These are phyloP conservation scores for Metarhizium sp. DNA, from an alignment of 2,329 filamentous ascomycete species.

Conservation along the genomic window DNA sequence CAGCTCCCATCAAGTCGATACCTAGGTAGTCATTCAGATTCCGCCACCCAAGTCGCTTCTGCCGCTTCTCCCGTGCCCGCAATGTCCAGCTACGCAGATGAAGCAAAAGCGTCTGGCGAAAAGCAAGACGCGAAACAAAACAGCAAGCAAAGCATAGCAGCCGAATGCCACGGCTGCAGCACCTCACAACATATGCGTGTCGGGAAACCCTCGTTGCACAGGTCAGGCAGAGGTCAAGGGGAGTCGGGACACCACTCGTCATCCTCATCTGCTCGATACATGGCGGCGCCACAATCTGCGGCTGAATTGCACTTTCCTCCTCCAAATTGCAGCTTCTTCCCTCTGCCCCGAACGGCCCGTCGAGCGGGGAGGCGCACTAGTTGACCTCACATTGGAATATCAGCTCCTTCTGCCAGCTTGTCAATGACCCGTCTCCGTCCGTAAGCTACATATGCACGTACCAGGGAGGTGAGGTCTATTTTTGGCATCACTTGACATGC, in stretches of 20 bases:
- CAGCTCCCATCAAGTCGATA: too few relatives aligned
- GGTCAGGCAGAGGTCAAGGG: background rate
- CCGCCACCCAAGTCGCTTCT: background rate
- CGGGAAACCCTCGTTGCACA: background rate
- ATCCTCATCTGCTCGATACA: background rate
- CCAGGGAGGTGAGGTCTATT: background rate
- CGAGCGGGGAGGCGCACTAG: background rate
- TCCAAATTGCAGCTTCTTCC: background rate
- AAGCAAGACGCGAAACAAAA: background rate
- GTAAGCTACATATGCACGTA: background rate
- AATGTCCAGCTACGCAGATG: constrained; percentile 3
- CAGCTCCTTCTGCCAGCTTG: background rate
- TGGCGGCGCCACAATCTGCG: constrained; percentile 2
- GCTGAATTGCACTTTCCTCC: constrained; percentile 1
- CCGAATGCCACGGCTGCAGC: too few relatives aligned
- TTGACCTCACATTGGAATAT: too few relatives aligned
- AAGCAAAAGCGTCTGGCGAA: constrained; percentile 2
- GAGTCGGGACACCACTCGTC: background rate
- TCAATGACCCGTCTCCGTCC: background rate
- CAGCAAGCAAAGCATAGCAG: background rate
- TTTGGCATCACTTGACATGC: background rate
- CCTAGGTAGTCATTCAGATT: background rate
- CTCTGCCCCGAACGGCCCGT: background rate
- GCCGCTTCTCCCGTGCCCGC: background rate
- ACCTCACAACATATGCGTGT: background rate